These are phyloP conservation scores for Aspergillus sojae DNA, from an alignment of 2,329 filamentous ascomycete species.

Conservation along the genomic window DNA sequence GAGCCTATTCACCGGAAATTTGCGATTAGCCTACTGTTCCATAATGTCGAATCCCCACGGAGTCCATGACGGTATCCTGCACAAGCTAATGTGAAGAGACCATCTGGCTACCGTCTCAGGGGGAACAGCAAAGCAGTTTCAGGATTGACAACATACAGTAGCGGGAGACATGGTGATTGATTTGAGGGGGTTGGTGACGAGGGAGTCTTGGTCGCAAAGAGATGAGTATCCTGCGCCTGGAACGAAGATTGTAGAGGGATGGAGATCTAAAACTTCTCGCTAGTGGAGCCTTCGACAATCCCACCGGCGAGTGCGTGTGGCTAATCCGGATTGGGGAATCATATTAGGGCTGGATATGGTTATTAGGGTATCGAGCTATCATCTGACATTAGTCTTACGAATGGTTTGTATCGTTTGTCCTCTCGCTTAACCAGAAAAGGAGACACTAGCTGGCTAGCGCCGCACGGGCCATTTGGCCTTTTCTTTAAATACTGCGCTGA, in stretches of 20 bases:
- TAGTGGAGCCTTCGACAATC: constrained; percentile 31
- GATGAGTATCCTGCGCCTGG: constrained; percentile 82
- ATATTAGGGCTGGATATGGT: constrained; percentile 14
- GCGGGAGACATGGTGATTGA: constrained; percentile 77
- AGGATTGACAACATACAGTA: constrained; percentile 72
- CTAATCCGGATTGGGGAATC: constrained; percentile 27
- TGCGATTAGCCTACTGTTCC: constrained; percentile 94
- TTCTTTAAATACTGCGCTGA: constrained; percentile 34
- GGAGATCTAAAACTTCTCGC: constrained; percentile 25
- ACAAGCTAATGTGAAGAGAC: constrained; percentile 5
- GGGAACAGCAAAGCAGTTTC: constrained; percentile 92
- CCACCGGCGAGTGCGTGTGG: constrained; percentile 25
- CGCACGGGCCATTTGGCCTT: constrained; percentile 18
- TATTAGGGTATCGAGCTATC: constrained; percentile 25
- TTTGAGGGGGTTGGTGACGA: constrained; percentile 31
- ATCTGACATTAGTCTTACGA: constrained; percentile 4
- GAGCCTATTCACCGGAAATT: constrained; percentile 50
- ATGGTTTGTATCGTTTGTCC: not conserved
- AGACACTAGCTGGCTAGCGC: constrained; percentile 23
- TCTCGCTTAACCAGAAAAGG: constrained; percentile 16
- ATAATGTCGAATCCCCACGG: constrained; percentile 32
- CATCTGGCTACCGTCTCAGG: constrained; percentile 42
- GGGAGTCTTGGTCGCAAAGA: constrained; percentile 69
- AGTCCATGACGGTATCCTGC: not conserved
- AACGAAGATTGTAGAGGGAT: constrained; percentile 31